A percentile compares a stretch with the other conserved stretches of the same genome.
phyloP scores from a whole-genome alignment of 176 grass and related monocot species.

The Alopecurus myosuroides region DNA sequence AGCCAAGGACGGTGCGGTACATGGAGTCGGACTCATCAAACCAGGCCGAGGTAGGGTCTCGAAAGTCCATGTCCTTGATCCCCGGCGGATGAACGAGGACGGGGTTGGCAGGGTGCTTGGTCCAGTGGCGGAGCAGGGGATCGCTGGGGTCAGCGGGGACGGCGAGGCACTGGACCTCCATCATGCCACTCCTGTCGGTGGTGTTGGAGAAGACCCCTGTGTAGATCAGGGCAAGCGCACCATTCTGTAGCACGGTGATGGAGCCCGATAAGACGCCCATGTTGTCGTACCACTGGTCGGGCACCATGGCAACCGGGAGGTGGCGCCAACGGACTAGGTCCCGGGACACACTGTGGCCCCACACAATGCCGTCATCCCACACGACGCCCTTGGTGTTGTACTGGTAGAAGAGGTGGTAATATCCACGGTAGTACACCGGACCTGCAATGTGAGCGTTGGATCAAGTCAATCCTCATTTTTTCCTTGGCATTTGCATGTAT shows the following conservation, averaged over 20 bases:
- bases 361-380: not conserved
- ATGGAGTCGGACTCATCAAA: not conserved
- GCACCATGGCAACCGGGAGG: too few relatives aligned
- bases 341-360: not conserved
- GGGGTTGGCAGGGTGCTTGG: not conserved
- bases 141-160: not conserved
- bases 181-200: not conserved
- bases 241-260: not conserved
- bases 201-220: not conserved
- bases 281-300: not conserved
- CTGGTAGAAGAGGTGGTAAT: not conserved
- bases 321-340: too few relatives aligned
- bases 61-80: not conserved
- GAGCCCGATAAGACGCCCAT: not conserved
- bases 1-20: not conserved
- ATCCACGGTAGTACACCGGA: not conserved
- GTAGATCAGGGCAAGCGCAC: not conserved
- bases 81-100: not conserved
- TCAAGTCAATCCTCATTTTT: too few relatives aligned
- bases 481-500: too few relatives aligned
- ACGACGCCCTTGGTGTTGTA: not conserved
- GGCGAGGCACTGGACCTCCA: not conserved
- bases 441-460: not conserved
- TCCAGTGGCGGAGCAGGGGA: not conserved
- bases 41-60: not conserved